Conservation (phyloP, 371 early-diverging fungal species). For the Mucor velutinosus region DNA sequence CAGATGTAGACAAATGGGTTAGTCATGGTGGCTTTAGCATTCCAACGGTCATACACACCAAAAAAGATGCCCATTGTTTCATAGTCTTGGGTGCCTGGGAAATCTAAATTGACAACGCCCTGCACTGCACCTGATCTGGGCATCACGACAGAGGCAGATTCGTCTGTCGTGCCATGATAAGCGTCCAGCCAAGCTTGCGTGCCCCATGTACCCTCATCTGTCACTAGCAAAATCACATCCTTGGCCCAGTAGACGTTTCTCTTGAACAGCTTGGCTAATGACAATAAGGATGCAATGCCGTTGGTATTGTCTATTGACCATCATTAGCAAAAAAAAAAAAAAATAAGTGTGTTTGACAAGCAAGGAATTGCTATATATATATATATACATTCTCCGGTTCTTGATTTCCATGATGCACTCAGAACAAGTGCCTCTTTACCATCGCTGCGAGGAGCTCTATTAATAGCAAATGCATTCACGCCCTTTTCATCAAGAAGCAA, state of each 20-base stretch:
- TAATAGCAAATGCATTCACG: conserved; percentile 83
- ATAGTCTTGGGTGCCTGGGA: conserved; percentile 73
- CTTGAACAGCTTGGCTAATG: conserved; percentile 75
- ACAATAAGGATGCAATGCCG: conserved; percentile 74
- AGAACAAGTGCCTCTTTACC: conserved; percentile 90
- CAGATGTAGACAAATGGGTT: neutral
- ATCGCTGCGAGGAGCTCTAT: conserved; percentile 85
- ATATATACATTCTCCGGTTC: conserved; percentile 47
- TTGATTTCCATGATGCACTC: conserved; percentile 77
- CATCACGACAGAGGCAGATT: conserved; percentile 42
- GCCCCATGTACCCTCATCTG: conserved; percentile 76
- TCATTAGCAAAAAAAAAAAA: neutral
- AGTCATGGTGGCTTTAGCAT: neutral
- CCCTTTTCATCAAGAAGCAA: conserved; percentile 40
- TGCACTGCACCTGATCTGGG: conserved; percentile 85
- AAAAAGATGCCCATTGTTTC: conserved; percentile 75
- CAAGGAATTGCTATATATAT: neutral
- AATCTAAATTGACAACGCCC: conserved; percentile 87
- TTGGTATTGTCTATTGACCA: conserved; percentile 64
- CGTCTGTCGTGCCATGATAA: conserved; percentile 73
- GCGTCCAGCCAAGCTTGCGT: conserved; percentile 89
- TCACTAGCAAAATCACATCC: conserved; percentile 86
- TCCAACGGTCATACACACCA: conserved; percentile 36
- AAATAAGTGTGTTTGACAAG: neutral
- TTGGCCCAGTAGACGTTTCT: conserved; percentile 89